Evolutionary conservation across 257 asterid species (phyloP).

Genomic region (Ocimum tenuiflorum): DNA sequence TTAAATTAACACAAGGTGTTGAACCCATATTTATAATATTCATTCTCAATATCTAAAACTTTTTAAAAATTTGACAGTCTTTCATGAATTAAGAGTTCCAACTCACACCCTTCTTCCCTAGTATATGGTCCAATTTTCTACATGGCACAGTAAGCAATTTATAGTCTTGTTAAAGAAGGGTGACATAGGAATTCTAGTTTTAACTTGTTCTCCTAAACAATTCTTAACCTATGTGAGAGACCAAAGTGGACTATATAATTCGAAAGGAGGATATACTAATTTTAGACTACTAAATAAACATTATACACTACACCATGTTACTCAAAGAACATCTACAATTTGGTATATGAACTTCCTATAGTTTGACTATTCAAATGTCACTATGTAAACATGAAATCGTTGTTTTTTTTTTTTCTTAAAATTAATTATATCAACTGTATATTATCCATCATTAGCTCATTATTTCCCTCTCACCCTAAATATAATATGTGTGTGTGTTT

Average conservation of each 20-base stretch:
- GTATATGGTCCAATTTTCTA: too few species aligned
- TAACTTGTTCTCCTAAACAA: too few species aligned
- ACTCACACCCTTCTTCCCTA: too few species aligned
- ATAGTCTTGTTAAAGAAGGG: too few species aligned
- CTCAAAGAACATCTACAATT: not conserved
- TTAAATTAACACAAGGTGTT: too few species aligned
- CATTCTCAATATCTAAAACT: too few species aligned
- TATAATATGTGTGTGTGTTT: too few species aligned
- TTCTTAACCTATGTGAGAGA: not conserved
- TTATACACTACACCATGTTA: not conserved
- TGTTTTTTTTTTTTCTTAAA: not conserved
- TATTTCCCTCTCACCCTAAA: not conserved
- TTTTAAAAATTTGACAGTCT: too few species aligned
- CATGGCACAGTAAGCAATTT: too few species aligned
- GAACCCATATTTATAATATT: too few species aligned
- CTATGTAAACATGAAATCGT: not conserved
- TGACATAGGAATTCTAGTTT: too few species aligned
- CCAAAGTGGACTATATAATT: not conserved
- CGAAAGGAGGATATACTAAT: not conserved
- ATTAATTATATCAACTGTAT: not conserved
- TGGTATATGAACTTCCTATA: not conserved
- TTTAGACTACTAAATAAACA: not conserved
- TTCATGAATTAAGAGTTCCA: too few species aligned
- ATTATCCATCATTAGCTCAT: not conserved
- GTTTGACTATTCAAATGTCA: not conserved